Base-by-base conservation (phyloP, 805 yeast genomes). In the Candida tallmaniae region DNA sequence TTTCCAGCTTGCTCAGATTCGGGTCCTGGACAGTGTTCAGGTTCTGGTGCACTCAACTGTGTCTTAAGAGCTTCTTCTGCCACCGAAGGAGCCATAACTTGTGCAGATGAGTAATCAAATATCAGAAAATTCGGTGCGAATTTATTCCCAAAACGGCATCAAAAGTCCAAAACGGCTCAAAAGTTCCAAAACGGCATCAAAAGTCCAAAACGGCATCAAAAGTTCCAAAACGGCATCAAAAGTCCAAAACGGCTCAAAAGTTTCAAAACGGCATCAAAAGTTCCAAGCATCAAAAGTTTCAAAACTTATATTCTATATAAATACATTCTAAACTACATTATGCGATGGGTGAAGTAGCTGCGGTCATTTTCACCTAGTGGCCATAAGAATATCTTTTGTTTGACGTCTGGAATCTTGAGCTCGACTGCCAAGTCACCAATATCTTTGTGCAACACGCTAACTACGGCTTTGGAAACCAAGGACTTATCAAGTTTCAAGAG, bases 1-100 rank as follows among this genome's bases (percentile, higher is more conserved):
- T 83, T 78, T 6, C 99, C 99, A 2, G 99, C 98, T 34, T 64
- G 60, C 47, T 88, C 97, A 2, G 95, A 82, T 53, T 90, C 96
- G 2, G 97, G 95, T 1, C 98, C 99, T 0, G 98, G 98, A 64
- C 99, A 93, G 58, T 93, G 97, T 53, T 88, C 97, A 1, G 98
- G 97, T 24, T 40, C 41, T 9, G 31, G 23, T 3, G 41, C 35
- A 3, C 34, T 29, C 8, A 41, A 37, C 32, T 47, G 45, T 10
- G 45, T 37, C 7, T 36, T 35, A 4, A 31, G 25, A 18, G 41
- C 35, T 31, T 49, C 50, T 30, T 43, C 36, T 16, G 38, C 36
- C 14, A 44, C 42, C 4, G 55, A 36, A 10, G 58, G 58, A 10
- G 61, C 43, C 58, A 58, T 54, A 5, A 28, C 10, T 7, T 7